A percentile compares a stretch with the other conserved stretches of the same genome.
phyloP scores from a whole-genome alignment of 495 filamentous ascomycete species.

The Evansstolkia leycettana region DNA sequence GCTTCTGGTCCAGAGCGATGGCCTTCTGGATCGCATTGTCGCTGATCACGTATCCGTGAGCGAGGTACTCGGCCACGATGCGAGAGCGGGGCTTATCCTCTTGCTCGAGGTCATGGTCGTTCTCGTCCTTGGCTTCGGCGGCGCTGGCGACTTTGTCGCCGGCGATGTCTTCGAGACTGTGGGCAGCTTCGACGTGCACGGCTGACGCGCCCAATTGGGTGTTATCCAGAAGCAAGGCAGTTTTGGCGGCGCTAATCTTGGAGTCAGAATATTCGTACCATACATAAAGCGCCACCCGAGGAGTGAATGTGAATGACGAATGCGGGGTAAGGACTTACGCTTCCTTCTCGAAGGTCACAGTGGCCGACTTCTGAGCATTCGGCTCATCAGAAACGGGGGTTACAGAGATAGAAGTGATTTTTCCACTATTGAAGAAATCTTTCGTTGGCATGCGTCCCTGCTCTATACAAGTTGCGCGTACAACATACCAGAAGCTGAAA shows the following conservation, averaged over 20 bases:
- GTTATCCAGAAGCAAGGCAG: conserved; percentile 89
- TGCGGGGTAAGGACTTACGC: conserved; percentile 37
- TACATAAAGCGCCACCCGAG: too few species aligned
- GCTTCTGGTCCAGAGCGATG: conserved; percentile 81
- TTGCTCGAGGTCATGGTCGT: conserved; percentile 60
- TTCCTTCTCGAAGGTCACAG: conserved; percentile 90
- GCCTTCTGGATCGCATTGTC: conserved; percentile 76
- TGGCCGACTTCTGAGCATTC: conserved; percentile 60
- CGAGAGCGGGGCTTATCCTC: conserved; percentile 91
- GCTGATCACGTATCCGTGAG: conserved; percentile 80
- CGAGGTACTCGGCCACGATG: conserved; percentile 90
- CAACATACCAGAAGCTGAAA: conserved; percentile 91
- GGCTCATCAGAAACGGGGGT: conserved; percentile 48
- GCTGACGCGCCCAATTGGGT: conserved; percentile 76
- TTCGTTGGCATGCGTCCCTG: conserved; percentile 11
- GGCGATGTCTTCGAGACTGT: conserved; percentile 53
- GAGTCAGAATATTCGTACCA: too few species aligned
- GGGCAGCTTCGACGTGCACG: conserved; percentile 61
- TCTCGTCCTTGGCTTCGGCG: conserved; percentile 38
- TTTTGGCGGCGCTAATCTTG: conserved; percentile 62
- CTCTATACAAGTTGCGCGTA: neutral
- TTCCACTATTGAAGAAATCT: conserved; percentile 51
- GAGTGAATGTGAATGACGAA: neutral
- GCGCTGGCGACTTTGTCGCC: conserved; percentile 31
- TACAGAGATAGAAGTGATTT: conserved; percentile 73